Base-by-base conservation (phyloP, 2,329 filamentous ascomycete genomes). In the Claviceps arundinis region DNA sequence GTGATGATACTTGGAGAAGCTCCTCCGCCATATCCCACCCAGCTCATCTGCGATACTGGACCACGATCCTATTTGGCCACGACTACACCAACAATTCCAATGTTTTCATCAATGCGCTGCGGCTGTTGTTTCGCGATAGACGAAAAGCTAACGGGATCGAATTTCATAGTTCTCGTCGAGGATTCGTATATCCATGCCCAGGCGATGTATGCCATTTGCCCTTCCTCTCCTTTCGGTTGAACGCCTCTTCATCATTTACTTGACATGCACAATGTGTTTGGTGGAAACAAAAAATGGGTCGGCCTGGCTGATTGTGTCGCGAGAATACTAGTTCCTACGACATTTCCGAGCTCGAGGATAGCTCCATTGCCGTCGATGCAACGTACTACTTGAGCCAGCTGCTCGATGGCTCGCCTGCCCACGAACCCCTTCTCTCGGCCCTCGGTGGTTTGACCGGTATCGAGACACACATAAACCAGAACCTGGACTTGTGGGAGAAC, bases 371-470 rank as follows among this genome's bases (percentile, higher is more conserved):
- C 57, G 82, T 97, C 62, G 90, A 96, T 73, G 93, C 91, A 52
- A 85, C 87, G 50, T 86, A 94, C 68, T 97, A 93, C 67, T 80
- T 98, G 57, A 78, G 85, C 65, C 81, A 83, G 54, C 79, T 95
- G 58, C 81, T 95, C 61, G 81, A 85, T 63, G 79, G 77, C 52
- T 68, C 77, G 44, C 78, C 81, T 30, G 83, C 80, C 46, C 85
- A 87, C 63, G 93, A 98, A 68, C 90, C 91, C 43, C 82, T 98
- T 37, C 78, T 97, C 37, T 82, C 89, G 52, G 93, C 93, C 22
- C 80, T 97, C 47, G 93, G 91, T 48, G 93, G 93, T 53, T 78
- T 91, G 55, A 93, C 91, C 55, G 86, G 86, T 50, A 77, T 97
- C 63, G 80, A 80, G 67, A 74, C 73, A 57, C 84, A 85, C 61